These are phyloP conservation scores for Cystobasidiaceae sp. DNA, from an alignment of 1,284 basidiomycete genomes.

Conservation along the genomic window DNA sequence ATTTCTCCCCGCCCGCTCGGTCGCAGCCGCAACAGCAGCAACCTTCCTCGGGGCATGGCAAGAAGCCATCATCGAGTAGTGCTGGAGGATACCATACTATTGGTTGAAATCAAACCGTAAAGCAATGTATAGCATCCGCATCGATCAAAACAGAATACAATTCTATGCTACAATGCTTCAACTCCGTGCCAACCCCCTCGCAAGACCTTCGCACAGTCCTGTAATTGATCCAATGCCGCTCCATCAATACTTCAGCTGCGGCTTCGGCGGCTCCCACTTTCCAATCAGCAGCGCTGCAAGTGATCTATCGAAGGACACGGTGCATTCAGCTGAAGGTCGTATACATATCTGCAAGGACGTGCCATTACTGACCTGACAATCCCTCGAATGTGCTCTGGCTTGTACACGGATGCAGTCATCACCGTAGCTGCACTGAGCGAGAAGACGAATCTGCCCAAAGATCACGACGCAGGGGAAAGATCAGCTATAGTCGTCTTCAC, in stretches of 20 bases:
- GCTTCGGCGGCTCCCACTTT: no score
- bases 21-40: not conserved
- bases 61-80: not conserved
- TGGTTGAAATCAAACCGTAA: not conserved
- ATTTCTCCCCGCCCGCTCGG: slow-evolving; percentile 8
- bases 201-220: no score
- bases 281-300: not conserved
- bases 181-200: no score
- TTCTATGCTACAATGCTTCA: no score
- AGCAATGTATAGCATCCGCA: not conserved
- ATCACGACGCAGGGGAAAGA: no score
- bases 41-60: slow-evolving; percentile 3
- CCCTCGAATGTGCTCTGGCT: slow-evolving; percentile 21
- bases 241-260: no score
- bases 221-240: no score
- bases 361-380: slow-evolving; percentile 9
- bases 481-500: not conserved
- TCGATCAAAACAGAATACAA: not conserved
- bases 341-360: not conserved
- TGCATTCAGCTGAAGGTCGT: no score
- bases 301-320: not conserved
- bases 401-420: slow-evolving; percentile 18
- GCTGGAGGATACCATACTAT: slow-evolving; percentile 29
- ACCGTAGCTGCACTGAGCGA: slow-evolving; percentile 11
- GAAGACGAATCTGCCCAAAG: slow-evolving; percentile 25